Evolutionary conservation across 75 land plant genomes (phyloP), one percentile per base, ranked within the genome.

Genomic region (Picea glauca): DNA sequence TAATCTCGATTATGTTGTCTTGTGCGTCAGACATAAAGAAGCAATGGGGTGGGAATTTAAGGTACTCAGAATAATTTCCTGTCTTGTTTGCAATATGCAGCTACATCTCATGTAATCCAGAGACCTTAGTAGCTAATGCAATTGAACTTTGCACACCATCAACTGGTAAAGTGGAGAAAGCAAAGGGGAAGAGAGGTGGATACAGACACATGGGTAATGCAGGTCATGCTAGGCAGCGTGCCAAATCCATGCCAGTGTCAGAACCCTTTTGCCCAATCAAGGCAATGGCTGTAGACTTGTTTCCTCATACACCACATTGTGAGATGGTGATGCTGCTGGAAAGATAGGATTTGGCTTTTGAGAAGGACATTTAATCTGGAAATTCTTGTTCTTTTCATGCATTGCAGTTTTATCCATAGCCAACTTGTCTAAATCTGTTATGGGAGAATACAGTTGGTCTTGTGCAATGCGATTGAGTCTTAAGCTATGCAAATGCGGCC

Each of bases 51-150:
- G 67, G 21, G 72, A 5, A 38, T 38, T 38, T 18, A 33, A 67
- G 72, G 11, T 38, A 18, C 72, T 35, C n/a, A 70, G n/a, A n/a
- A 43, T 70, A 50, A 9, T 12, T 50, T 50, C 1, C 12, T 50
- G 43, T 70, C 56, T 31, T 78, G 74, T 75, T 54, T 23, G 35
- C 30, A 75, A 38, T 66, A 62, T 78, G 64, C 92, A 98, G 99
- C 46, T 98, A 98, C 77, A 93, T 98, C n/a, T 98, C 99, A 12
- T 98, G 99, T 75, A 98, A 98, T 77, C 99, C 99, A 13, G 98
- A 98, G 23, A 93, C 88, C 56, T 79, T 98, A 75, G 85, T 95
- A 35, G 99, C 96, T 67, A 98, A 98, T 86, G 94, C 99, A 0
- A 93, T 98, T 30, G 99, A 98, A 79, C 91, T 98, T n/a, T 98